Percentiles rank a stretch among this genome's conserved stretches.
These are phyloP conservation scores for Lizonia empirigonia DNA, from an alignment of 2,329 filamentous ascomycete species.

Conservation along the genomic window DNA sequence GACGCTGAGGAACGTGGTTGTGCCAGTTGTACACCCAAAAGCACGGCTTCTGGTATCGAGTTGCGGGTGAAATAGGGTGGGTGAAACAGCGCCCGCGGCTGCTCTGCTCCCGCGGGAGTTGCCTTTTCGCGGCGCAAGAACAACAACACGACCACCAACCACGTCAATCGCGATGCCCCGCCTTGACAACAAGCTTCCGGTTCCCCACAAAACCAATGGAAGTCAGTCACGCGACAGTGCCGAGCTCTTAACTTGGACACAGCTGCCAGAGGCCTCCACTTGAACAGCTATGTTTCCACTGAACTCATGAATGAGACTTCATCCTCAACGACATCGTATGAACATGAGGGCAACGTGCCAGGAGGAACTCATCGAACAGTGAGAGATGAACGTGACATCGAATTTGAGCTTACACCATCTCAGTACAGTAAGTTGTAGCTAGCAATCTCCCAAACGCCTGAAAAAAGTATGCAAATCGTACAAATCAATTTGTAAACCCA, in stretches of 20 bases:
- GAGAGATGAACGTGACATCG: not conserved
- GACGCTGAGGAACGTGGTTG: not conserved
- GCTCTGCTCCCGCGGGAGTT: slow-evolving; percentile 13
- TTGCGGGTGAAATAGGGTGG: slow-evolving; percentile 16
- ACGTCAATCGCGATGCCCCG: not conserved
- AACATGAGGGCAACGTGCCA: not conserved
- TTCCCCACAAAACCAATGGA: not conserved
- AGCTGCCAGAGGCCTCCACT: no score
- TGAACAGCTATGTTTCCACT: not conserved
- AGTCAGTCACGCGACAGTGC: not conserved
- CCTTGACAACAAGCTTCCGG: slow-evolving; percentile 1
- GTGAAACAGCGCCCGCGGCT: slow-evolving; percentile 6
- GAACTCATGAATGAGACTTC: not conserved
- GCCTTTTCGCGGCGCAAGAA: not conserved
- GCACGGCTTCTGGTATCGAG: slow-evolving; percentile 4
- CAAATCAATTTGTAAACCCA: no score
- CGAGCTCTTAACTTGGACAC: no score
- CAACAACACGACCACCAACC: not conserved
- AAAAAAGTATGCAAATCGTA: not conserved
- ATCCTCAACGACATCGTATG: not conserved
- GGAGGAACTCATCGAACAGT: not conserved
- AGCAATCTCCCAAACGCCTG: not conserved
- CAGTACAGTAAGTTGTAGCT: not conserved
- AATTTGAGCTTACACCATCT: not conserved
- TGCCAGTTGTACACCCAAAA: slow-evolving; percentile 3